Evolutionary conservation across 78 protist genomes (phyloP).

Genomic region (Chrysochromulina tobinii): DNA sequence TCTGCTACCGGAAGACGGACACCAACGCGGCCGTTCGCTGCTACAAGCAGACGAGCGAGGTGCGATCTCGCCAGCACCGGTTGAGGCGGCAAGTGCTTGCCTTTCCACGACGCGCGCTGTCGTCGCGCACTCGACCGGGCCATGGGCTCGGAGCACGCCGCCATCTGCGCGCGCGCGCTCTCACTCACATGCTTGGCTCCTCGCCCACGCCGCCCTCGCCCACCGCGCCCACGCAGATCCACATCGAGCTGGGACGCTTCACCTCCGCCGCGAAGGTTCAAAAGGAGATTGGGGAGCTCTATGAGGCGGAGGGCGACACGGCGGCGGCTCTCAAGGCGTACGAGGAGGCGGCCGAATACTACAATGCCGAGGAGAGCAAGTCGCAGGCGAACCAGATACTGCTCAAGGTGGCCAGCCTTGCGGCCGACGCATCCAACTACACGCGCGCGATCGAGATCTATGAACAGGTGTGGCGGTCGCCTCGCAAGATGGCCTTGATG

Average conservation of each 20-base stretch:
- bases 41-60: not conserved
- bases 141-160: too few relatives aligned
- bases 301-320: slow-evolving; percentile 65
- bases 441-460: slow-evolving; percentile 44
- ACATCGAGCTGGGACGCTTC: slow-evolving; percentile 44
- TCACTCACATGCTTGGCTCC: too few relatives aligned
- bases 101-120: too few relatives aligned
- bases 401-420: slow-evolving; percentile 45
- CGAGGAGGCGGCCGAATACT: slow-evolving; percentile 74
- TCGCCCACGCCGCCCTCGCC: too few relatives aligned
- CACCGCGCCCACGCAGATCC: not conserved
- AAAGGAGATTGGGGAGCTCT: slow-evolving; percentile 74
- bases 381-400: slow-evolving; percentile 53
- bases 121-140: too few relatives aligned
- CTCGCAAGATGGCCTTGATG: too few relatives aligned
- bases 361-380: slow-evolving; percentile 60
- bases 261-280: slow-evolving; percentile 68
- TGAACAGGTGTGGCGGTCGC: slow-evolving; percentile 50
- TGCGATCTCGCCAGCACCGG: too few relatives aligned
- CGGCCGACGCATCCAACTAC: slow-evolving; percentile 32
- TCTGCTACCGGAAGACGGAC: slow-evolving; percentile 60
- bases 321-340: slow-evolving; percentile 43
- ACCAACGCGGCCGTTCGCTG: not conserved
- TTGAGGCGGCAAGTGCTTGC: too few relatives aligned
- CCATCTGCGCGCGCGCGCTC: too few relatives aligned